phyloP scores from a whole-genome alignment of 2,329 filamentous ascomycete genomes.

The Claviceps sp. region DNA sequence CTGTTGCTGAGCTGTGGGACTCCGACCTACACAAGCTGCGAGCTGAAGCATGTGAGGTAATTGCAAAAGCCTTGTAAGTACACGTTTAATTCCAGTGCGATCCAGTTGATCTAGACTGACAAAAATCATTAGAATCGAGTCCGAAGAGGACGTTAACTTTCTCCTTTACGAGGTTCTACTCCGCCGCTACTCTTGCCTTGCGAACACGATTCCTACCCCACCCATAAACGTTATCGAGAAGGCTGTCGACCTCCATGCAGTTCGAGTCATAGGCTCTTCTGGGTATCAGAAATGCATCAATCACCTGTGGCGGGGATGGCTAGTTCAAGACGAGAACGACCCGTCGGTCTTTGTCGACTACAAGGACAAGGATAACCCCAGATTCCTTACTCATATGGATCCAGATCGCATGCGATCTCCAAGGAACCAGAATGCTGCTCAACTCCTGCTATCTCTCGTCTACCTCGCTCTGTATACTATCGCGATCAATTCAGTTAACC shows the following conservation, averaged over 20 bases:
- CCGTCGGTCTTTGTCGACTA: slow-evolving; percentile 84
- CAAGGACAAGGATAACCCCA: slow-evolving; percentile 63
- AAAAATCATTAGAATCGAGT: slow-evolving; percentile 53
- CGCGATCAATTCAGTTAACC: slow-evolving; percentile 90
- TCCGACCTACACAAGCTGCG: slow-evolving; percentile 69
- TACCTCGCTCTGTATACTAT: slow-evolving; percentile 78
- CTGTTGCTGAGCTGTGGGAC: slow-evolving; percentile 78
- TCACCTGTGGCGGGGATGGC: slow-evolving; percentile 90
- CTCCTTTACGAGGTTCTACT: slow-evolving; percentile 72
- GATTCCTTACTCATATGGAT: slow-evolving; percentile 72
- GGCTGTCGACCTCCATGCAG: slow-evolving; percentile 82
- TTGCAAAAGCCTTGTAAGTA: slow-evolving; percentile 62
- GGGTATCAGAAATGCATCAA: slow-evolving; percentile 93
- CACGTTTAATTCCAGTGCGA: not conserved
- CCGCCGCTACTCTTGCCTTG: slow-evolving; percentile 73
- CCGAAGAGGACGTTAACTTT: slow-evolving; percentile 64
- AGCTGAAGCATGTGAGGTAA: slow-evolving; percentile 74
- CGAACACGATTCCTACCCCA: slow-evolving; percentile 55
- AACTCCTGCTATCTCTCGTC: slow-evolving; percentile 70
- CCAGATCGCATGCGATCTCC: slow-evolving; percentile 91
- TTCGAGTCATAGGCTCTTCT: slow-evolving; percentile 77
- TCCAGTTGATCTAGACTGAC: not conserved
- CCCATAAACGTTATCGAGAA: slow-evolving; percentile 86
- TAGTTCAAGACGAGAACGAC: slow-evolving; percentile 90
- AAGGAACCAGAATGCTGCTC: slow-evolving; percentile 80